Percentiles rank a stretch among this genome's conserved stretches.
Conservation (phyloP, 495 filamentous ascomycete species). For the Paragyromitra xinjiangensis region DNA sequence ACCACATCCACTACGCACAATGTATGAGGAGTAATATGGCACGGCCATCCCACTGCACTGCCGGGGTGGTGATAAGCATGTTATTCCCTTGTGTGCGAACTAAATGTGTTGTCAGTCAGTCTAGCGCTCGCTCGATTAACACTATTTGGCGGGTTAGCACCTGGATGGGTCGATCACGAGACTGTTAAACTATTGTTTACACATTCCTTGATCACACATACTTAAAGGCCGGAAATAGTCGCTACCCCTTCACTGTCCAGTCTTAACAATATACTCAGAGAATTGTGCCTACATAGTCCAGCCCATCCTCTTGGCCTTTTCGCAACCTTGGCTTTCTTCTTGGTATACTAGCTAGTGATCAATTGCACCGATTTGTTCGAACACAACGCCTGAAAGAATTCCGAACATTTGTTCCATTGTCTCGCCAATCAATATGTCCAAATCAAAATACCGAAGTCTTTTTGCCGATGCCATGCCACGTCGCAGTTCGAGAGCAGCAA, state of each 20-base stretch:
- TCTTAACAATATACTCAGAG: slow-evolving; percentile 13
- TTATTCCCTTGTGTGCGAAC: slow-evolving; percentile 15
- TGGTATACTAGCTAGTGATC: slow-evolving; percentile 3
- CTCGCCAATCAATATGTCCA: slow-evolving; percentile 37
- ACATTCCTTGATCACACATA: slow-evolving; percentile 36
- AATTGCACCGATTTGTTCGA: slow-evolving; percentile 8
- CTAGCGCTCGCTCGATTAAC: slow-evolving; percentile 25
- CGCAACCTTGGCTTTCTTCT: slow-evolving; percentile 35
- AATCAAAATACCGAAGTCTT: slow-evolving; percentile 43
- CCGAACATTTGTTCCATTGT: slow-evolving; percentile 19
- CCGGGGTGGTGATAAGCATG: neutral
- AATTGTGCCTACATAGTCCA: slow-evolving; percentile 15
- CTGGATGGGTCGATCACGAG: slow-evolving; percentile 31
- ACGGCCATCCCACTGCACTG: slow-evolving; percentile 1
- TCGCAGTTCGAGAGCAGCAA: slow-evolving; percentile 18
- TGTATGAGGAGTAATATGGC: slow-evolving; percentile 1
- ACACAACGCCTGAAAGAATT: slow-evolving; percentile 35
- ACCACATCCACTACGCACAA: neutral
- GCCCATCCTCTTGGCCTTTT: slow-evolving; percentile 27
- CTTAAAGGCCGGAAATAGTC: slow-evolving; percentile 43
- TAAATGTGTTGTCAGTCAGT: slow-evolving; percentile 21
- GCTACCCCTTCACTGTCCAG: slow-evolving; percentile 16
- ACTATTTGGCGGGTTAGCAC: neutral
- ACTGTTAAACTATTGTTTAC: neutral
- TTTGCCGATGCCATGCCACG: slow-evolving; percentile 34